A percentile compares a stretch with the other conserved stretches of the same genome.
Evolutionary conservation across 805 yeast genomes (phyloP).

Genomic region (Tetrapisispora taiwanensis): DNA sequence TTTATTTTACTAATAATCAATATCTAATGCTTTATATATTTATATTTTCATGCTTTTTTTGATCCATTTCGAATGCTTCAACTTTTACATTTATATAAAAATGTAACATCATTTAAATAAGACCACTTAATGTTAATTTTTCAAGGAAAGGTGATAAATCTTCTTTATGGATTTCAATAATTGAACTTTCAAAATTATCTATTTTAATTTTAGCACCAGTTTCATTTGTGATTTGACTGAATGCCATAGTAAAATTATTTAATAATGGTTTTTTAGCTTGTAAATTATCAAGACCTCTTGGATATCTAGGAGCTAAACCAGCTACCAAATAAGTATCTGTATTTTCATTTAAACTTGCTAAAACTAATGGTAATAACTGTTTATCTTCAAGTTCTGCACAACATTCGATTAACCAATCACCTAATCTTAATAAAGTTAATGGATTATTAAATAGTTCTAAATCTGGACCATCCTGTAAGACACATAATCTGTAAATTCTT

Average conservation of each 20-base stretch:
- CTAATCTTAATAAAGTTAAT: constrained; percentile 69
- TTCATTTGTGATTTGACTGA: constrained; percentile 73
- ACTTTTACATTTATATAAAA: too few relatives aligned
- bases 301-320: constrained; percentile 79
- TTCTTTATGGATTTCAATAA: constrained; percentile 80
- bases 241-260: constrained; percentile 83
- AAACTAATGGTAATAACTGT: constrained; percentile 65
- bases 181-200: constrained; percentile 90
- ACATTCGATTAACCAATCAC: constrained; percentile 84
- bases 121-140: constrained; percentile 64
- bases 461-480: constrained; percentile 82
- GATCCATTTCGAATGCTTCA: too few relatives aligned
- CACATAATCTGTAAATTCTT: constrained; percentile 73
- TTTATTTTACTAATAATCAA: too few relatives aligned
- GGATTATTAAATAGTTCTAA: constrained; percentile 75
- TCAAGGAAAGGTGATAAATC: constrained; percentile 85
- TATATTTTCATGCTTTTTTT: too few relatives aligned
- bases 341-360: constrained; percentile 67
- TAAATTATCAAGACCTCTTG: constrained; percentile 35
- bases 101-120: constrained; percentile 25
- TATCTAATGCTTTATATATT: too few relatives aligned
- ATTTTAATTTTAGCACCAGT: constrained; percentile 85
- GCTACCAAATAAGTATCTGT: constrained; percentile 77
- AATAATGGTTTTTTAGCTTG: constrained; percentile 37
- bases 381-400: constrained; percentile 67